Base-by-base conservation (phyloP, 768 basidiomycete species). In the Tephrocybe sp. region DNA sequence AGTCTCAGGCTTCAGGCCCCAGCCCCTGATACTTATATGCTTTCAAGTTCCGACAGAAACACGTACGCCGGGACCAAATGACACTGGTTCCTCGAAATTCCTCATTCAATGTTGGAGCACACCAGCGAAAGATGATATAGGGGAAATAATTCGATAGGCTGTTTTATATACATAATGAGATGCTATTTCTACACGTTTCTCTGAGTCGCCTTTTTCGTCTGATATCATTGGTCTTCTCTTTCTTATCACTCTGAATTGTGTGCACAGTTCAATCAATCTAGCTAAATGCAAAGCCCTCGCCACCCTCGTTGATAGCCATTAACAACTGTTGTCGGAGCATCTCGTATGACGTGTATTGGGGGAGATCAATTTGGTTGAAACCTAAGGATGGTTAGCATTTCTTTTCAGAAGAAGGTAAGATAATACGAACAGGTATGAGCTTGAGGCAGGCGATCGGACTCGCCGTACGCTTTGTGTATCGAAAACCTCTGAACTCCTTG, bases 401-500 rank as follows among this genome's bases (percentile, higher is more conserved):
- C 62, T 40, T 16, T 27, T 19, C 9, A 56, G 16, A 43, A 8
- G 46, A 32, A 51, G 44, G 5, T 28, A 40, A 8, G 11, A 27
- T 9, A 44, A 8, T 9, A 70, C 88, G 60, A 66, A 90, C 90
- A 94, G 47, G 92, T 93, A 68, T 93, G 92, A 30, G 92, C 91
- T 62, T 92, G 90, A 34, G 91, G 92, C 49, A 93, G 77, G 40
- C 92, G 79, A 62, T 92, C 86, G 2, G 86, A 75, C 52, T 89
- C 87, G 13, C 89, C 89, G 60, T 97, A 93, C 45, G 94, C 95
- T 59, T 87, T 85, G 67, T 98, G 95, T 47, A 98, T 95, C 13
- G 95, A 96, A 71, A 98, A 97, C 57, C 89, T 81, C 64, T 98
- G 95, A 2, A 89, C 86, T 36, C 95, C 95, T 66, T 94, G 91